phyloP scores from a whole-genome alignment of 805 yeast species.

The Clavispora carvajalis region DNA sequence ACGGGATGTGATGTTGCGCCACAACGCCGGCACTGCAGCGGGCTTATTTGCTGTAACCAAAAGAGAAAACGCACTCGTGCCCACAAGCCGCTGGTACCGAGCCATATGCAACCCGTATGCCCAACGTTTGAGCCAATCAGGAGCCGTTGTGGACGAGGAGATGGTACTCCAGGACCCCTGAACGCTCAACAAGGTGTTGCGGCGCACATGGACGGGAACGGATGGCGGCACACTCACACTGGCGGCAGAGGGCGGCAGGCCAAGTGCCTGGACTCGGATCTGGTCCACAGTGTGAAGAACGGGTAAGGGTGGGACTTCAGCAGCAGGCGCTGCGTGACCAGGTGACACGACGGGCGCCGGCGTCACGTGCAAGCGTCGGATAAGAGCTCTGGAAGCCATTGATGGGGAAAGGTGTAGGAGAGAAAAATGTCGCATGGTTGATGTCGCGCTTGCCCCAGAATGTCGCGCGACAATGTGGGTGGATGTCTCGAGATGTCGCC shows the following conservation, averaged over 20 bases:
- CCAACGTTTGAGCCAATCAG: conserved; percentile 38
- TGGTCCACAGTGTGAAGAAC: conserved; percentile 1
- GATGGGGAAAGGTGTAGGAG: too few species aligned
- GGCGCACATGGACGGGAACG: conserved; percentile 45
- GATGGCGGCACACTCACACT: conserved; percentile 55
- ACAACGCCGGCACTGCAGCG: conserved; percentile 11
- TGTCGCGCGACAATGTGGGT: too few species aligned
- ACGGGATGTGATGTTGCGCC: conserved; percentile 19
- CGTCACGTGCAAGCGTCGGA: neutral
- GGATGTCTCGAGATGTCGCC: too few species aligned
- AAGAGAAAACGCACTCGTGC: conserved; percentile 43
- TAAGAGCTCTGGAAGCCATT: neutral
- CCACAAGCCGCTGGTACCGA: conserved; percentile 43
- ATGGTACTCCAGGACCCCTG: conserved; percentile 25
- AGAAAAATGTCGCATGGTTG: too few species aligned
- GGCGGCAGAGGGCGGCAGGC: conserved; percentile 44
- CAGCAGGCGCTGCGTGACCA: neutral
- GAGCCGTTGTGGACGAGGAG: conserved; percentile 18
- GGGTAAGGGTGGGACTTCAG: neutral
- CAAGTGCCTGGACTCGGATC: conserved; percentile 36
- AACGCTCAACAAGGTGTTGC: conserved; percentile 47
- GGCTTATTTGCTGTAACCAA: conserved; percentile 37
- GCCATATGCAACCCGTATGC: conserved; percentile 41
- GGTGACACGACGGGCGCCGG: neutral
- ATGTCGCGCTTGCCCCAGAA: too few species aligned